Base-by-base conservation (phyloP, 1,284 basidiomycete genomes). In the Pterula multifida region DNA sequence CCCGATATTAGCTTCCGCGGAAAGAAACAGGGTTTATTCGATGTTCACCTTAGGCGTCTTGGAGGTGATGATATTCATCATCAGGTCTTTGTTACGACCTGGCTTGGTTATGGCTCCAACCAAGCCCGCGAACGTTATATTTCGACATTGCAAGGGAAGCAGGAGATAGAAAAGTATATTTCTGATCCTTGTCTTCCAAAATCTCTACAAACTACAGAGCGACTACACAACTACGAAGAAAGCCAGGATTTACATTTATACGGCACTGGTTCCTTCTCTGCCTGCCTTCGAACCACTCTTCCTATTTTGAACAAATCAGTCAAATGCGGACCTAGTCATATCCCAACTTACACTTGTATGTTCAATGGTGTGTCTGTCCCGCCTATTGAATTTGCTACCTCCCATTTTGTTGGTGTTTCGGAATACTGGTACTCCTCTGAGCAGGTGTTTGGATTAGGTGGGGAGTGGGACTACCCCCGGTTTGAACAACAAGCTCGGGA, bases 371-470 rank as follows among this genome's bases (percentile, higher is more conserved):
- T 97, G 1, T 84, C 92, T 51, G 94, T 95, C 3, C 93, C 91
- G 2, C 78, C 80, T 2, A 94, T 94, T 58, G 89, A 96, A 66
- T 97, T 96, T 63, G 79, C 81, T 42, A 84, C 83, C 25, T 90
- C 90, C 19, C 88, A 88, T 54, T 98, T 98, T 62, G 97, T 99
- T 57, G 96, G 96, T 2, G 85, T 98, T 26, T 95, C 91, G 11
- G 96, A 99, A 66, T 99, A 98, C 64, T 99, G 95, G 94, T 98
- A 97, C 68, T 97, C 94, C 24, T 90, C 93, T 3, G 91, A 98
- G 59, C 92, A 98, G 62, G 85, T 98, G 36, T 93, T 98, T 57
- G 89, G 88, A 2, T 76, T 97, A 1, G 95, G 94, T 12, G 96
- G 96, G 1, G 76, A 91, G 3, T 98, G 97, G 70, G 90, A 98